Percentiles rank a stretch among this genome's conserved stretches.
Conservation (phyloP, 108 stramenopile genomes). For the Cyclotella choctawhatcheeana region DNA sequence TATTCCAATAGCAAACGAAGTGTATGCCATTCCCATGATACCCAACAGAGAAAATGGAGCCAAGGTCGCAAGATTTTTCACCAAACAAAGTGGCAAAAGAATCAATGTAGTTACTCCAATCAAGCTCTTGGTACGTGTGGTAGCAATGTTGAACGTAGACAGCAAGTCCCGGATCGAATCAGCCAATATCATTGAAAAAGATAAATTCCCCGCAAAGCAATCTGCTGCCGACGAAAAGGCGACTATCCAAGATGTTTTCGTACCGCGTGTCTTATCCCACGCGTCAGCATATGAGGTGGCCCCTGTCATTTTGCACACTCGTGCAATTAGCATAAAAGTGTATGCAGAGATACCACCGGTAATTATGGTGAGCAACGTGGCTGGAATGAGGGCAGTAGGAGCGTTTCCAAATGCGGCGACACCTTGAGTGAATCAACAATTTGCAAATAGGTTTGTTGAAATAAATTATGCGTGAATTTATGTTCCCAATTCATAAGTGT, state of each 20-base stretch:
- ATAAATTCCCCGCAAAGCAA: constrained; percentile 89
- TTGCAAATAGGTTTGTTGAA: neutral
- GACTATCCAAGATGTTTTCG: constrained; percentile 83
- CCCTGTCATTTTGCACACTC: constrained; percentile 80
- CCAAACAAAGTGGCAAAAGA: constrained; percentile 90
- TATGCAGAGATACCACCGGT: constrained; percentile 77
- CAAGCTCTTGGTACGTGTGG: too few species aligned
- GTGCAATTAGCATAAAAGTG: constrained; percentile 74
- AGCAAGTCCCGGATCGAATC: too few species aligned
- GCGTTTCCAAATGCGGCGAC: constrained; percentile 92
- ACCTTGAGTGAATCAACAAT: constrained; percentile 39
- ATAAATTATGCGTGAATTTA: too few species aligned
- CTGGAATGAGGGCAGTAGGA: constrained; percentile 89
- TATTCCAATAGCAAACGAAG: constrained; percentile 76
- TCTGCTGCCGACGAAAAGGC: constrained; percentile 82
- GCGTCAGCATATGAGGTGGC: constrained; percentile 86
- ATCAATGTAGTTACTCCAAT: constrained; percentile 70
- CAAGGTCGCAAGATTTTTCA: constrained; percentile 82
- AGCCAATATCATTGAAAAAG: too few species aligned
- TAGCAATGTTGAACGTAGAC: too few species aligned
- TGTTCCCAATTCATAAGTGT: too few species aligned
- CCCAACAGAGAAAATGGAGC: constrained; percentile 89
- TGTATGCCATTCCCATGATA: constrained; percentile 88
- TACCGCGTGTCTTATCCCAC: constrained; percentile 86
- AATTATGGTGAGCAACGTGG: constrained; percentile 67